A percentile compares a stretch with the other conserved stretches of the same genome.
Evolutionary conservation across 2,329 filamentous ascomycete species (phyloP).

Genomic region (Elsinoe batatas): DNA sequence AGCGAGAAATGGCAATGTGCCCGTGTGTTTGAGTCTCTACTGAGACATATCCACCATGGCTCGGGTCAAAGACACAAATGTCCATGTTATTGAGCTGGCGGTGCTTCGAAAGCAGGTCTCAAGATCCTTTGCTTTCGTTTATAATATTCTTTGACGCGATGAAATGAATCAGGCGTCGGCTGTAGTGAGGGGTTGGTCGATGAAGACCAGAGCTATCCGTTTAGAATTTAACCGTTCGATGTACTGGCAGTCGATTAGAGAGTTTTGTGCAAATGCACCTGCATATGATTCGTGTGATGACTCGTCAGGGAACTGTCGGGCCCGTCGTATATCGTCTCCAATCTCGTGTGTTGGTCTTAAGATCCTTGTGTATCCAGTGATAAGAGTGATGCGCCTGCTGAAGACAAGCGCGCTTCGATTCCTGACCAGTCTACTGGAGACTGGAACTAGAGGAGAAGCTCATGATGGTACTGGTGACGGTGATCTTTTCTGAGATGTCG

Average conservation of each 20-base stretch:
- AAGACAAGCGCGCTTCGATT: neutral
- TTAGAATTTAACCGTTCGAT: constrained; percentile 15
- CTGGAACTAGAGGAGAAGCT: neutral
- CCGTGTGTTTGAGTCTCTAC: neutral
- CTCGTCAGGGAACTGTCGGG: neutral
- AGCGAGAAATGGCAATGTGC: constrained; percentile 10
- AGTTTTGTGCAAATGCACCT: neutral
- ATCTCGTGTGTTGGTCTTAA: constrained; percentile 1
- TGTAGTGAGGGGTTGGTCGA: constrained; percentile 5
- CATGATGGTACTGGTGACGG: constrained; percentile 2
- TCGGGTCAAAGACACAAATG: constrained; percentile 12
- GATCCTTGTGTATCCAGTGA: neutral
- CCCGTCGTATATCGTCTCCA: neutral
- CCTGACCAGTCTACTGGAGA: constrained; percentile 12
- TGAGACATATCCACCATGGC: constrained; percentile 11
- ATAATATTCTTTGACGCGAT: constrained; percentile 1
- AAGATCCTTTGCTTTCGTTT: neutral
- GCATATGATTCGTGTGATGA: constrained; percentile 7
- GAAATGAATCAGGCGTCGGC: constrained; percentile 9
- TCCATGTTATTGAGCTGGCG: neutral
- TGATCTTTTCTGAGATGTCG: neutral
- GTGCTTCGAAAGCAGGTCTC: constrained; percentile 8
- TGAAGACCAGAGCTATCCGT: constrained; percentile 15
- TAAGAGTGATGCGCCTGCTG: constrained; percentile 1
- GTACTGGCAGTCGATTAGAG: constrained; percentile 14